A percentile compares a stretch with the other conserved stretches of the same genome.
Evolutionary conservation across 1,139 yeast species (phyloP).

Genomic region (Saccharomyces hybrid): DNA sequence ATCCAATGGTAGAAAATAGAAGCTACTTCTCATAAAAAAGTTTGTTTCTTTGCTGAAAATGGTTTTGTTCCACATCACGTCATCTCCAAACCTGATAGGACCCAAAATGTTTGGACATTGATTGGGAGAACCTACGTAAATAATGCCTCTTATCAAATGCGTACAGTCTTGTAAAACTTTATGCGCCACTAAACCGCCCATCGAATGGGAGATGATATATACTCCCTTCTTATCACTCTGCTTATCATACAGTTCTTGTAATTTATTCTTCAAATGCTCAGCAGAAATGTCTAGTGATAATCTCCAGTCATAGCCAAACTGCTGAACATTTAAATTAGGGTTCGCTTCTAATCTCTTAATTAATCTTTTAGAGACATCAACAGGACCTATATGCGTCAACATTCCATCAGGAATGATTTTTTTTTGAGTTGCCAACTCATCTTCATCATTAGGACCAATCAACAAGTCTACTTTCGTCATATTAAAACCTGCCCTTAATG

Average conservation of each 20-base stretch:
- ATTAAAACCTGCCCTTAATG: constrained; percentile 76
- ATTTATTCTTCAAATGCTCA: constrained; percentile 41
- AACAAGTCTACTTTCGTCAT: constrained; percentile 59
- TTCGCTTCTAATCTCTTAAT: constrained; percentile 48
- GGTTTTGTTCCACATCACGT: constrained; percentile 64
- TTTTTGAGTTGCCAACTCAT: constrained; percentile 44
- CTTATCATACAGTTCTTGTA: constrained; percentile 40
- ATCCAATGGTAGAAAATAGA: constrained; percentile 63
- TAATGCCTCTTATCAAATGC: constrained; percentile 56
- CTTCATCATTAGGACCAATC: constrained; percentile 65
- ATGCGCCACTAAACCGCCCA: constrained; percentile 87
- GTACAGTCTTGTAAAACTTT: constrained; percentile 67
- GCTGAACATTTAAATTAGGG: constrained; percentile 56
- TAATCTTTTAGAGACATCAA: constrained; percentile 63
- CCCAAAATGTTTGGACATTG: constrained; percentile 84
- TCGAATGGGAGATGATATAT: constrained; percentile 75
- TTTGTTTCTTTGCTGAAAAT: constrained; percentile 74
- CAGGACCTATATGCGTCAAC: constrained; percentile 77
- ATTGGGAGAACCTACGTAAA: constrained; percentile 78
- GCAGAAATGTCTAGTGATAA: constrained; percentile 55
- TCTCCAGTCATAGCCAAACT: constrained; percentile 91
- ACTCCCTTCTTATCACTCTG: constrained; percentile 41
- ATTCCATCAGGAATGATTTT: constrained; percentile 67
- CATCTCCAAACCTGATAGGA: constrained; percentile 75
- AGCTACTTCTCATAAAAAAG: constrained; percentile 82